Conservation (phyloP, 1,284 basidiomycete genomes). For the Ustilago trichophora region DNA sequence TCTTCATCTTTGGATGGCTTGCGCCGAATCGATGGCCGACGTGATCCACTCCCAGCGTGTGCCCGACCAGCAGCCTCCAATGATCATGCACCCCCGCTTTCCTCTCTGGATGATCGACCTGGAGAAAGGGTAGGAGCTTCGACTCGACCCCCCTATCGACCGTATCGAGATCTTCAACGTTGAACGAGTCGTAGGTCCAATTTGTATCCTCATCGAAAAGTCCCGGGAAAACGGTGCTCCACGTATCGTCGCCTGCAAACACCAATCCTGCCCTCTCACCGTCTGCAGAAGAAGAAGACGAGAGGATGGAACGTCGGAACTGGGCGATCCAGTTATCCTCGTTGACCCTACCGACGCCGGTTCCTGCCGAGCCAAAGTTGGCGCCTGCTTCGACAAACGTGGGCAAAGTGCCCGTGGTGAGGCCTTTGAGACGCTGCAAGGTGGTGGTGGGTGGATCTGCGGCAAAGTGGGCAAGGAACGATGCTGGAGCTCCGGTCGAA, state of each 20-base stretch:
- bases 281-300: not conserved
- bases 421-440: conserved; percentile 90
- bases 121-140: conserved; percentile 84
- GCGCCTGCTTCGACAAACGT: conserved; percentile 93
- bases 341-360: conserved; percentile 71
- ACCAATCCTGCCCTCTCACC: conserved; percentile 67
- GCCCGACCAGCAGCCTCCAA: conserved; percentile 88
- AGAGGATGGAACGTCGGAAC: conserved; percentile 61
- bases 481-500: conserved; percentile 69
- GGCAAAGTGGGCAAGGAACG: conserved; percentile 86
- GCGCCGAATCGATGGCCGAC: conserved; percentile 94
- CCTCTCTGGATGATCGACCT: conserved; percentile 29
- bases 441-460: conserved; percentile 96
- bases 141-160: conserved; percentile 89
- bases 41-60: conserved; percentile 97
- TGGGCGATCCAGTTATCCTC: conserved; percentile 80
- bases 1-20: conserved; percentile 82
- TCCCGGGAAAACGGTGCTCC: conserved; percentile 86
- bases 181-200: conserved; percentile 93
- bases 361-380: conserved; percentile 76
- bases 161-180: conserved; percentile 95
- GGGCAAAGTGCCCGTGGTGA: conserved; percentile 93
- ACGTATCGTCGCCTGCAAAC: conserved; percentile 96
- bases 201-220: conserved; percentile 77
- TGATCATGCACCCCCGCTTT: conserved; percentile 11